phyloP scores from a whole-genome alignment of 192 early-diverging fungal species.

The Backusella mclennaniae region DNA sequence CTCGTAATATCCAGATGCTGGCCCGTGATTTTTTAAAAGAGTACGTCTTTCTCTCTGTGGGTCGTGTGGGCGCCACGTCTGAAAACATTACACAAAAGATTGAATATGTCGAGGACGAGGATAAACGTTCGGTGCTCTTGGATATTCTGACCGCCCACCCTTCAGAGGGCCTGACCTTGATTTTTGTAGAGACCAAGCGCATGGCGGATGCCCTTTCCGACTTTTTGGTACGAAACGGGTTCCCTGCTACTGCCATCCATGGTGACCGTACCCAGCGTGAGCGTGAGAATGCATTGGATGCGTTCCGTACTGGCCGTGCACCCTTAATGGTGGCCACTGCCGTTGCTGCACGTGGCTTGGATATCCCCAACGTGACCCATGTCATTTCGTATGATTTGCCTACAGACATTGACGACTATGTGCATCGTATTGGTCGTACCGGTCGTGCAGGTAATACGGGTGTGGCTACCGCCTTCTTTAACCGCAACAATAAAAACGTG shows the following conservation, averaged over 20 bases:
- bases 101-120: conserved; percentile 91
- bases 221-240: conserved; percentile 69
- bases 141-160: conserved; percentile 69
- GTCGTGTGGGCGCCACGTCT: conserved; percentile 90
- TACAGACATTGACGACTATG: conserved; percentile 95
- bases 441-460: conserved; percentile 96
- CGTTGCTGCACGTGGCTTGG: conserved; percentile 94
- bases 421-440: conserved; percentile 98
- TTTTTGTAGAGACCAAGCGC: conserved; percentile 98
- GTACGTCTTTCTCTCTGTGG: conserved; percentile 87
- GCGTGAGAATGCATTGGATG: conserved; percentile 87
- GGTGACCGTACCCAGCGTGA: conserved; percentile 95
- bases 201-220: conserved; percentile 88
- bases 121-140: conserved; percentile 87
- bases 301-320: conserved; percentile 80
- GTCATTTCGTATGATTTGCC: conserved; percentile 97
- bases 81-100: conserved; percentile 96
- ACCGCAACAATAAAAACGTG: conserved; percentile 80
- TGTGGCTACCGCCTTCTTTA: conserved; percentile 93
- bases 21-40: conserved; percentile 82
- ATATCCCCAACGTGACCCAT: conserved; percentile 78
- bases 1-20: conserved; percentile 81
- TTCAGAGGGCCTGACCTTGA: conserved; percentile 72
- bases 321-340: conserved; percentile 95
- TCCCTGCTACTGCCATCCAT: conserved; percentile 96